Conservation (phyloP, 2,329 filamentous ascomycete genomes). For the Neofusicoccum kwambonambiense region DNA sequence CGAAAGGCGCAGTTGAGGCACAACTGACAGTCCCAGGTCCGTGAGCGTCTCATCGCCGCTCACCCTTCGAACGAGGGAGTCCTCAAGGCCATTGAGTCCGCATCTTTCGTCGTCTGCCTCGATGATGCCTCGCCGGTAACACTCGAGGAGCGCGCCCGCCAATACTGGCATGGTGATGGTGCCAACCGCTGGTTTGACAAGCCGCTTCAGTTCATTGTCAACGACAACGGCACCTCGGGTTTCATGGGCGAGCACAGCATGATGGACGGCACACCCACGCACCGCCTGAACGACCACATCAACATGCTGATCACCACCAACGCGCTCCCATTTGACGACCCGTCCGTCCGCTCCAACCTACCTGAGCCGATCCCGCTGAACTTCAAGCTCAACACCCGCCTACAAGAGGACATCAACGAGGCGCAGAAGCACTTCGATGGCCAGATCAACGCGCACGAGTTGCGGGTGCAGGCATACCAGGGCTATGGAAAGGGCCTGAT, state of each 20-base stretch:
- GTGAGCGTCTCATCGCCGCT: constrained; percentile 71
- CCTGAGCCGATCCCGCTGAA: constrained; percentile 75
- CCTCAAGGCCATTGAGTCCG: constrained; percentile 79
- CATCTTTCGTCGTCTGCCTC: constrained; percentile 88
- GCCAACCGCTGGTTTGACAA: constrained; percentile 98
- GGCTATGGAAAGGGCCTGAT: constrained; percentile 97
- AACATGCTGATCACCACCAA: constrained; percentile 91
- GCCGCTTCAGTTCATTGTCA: constrained; percentile 95
- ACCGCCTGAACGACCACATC: constrained; percentile 92
- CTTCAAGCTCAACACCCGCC: constrained; percentile 74
- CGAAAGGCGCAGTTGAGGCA: background rate
- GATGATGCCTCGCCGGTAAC: constrained; percentile 91
- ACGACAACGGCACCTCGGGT: constrained; percentile 94
- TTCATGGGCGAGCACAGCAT: constrained; percentile 99
- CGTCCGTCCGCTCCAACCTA: constrained; percentile 74
- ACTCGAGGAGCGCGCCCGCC: constrained; percentile 88
- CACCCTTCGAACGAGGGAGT: constrained; percentile 74
- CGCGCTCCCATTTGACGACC: constrained; percentile 84
- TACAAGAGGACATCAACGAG: constrained; percentile 74
- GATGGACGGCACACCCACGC: constrained; percentile 99
- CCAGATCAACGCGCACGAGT: constrained; percentile 83
- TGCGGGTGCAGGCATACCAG: constrained; percentile 92
- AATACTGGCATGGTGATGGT: constrained; percentile 98
- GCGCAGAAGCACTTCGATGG: constrained; percentile 76
- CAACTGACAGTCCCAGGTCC: constrained; percentile 43